Evolutionary conservation across 306 rosid species (phyloP).

Genomic region (Cicer chorassanicum): DNA sequence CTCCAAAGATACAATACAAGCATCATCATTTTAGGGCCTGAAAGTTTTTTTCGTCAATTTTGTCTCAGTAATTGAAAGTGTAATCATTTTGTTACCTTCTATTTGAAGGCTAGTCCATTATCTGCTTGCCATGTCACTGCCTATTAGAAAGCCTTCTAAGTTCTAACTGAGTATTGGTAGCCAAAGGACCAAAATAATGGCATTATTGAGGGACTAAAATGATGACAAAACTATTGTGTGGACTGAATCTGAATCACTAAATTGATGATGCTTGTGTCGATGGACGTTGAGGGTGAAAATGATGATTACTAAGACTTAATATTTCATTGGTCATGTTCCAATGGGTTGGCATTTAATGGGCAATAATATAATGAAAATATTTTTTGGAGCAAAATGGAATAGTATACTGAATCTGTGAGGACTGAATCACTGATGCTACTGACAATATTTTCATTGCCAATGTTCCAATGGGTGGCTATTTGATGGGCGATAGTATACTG

Average conservation of each 20-base stretch:
- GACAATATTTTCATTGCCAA: slow-evolving; percentile 19
- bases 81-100: slow-evolving; percentile 20
- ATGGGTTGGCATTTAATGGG: slow-evolving; percentile 18
- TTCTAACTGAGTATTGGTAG: not conserved
- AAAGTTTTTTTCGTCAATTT: too few species aligned
- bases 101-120: slow-evolving; percentile 1
- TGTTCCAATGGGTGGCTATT: slow-evolving; percentile 29
- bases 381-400: not conserved
- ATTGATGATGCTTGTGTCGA: slow-evolving; percentile 9
- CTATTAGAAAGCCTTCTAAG: slow-evolving; percentile 6
- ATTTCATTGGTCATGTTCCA: not conserved
- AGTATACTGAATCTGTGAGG: not conserved
- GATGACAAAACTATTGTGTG: not conserved
- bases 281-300: slow-evolving; percentile 20
- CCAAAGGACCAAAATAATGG: slow-evolving; percentile 18
- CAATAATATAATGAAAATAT: slow-evolving; percentile 1
- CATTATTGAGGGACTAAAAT: not conserved
- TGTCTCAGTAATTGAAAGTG: too few species aligned
- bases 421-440: not conserved
- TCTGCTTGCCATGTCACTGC: slow-evolving; percentile 11
- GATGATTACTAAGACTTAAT: not conserved
- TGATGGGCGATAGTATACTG: slow-evolving; percentile 17
- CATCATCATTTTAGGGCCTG: slow-evolving; percentile 9
- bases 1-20: not conserved
- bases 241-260: slow-evolving; percentile 7